Evolutionary conservation across 106 monocot genomes (phyloP), one percentile per base, ranked within the genome.

Genomic region (Dendrobium huoshanense): DNA sequence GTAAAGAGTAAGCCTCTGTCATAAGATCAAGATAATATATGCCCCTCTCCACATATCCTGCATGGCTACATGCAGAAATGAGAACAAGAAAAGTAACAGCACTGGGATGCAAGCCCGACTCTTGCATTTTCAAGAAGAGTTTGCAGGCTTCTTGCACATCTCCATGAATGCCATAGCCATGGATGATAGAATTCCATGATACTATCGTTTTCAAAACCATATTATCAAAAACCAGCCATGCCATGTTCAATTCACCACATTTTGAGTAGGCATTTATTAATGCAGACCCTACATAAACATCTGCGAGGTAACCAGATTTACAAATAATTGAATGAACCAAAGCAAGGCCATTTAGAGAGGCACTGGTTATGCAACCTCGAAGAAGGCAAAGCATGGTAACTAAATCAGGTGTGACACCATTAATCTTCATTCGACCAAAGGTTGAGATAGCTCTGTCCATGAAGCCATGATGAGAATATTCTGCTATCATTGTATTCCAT

Each of bases 401-500:
- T 45, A 74, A 72, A 82, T 91, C 88, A 2, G 86, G 84, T 27
- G 11, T 16, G 29, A 84, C 40, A 51, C 77, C 72, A 10, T 79
- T 81, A 5, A 73, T n/a, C 79, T 82, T 88, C 91, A 91, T 88
- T 44, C 25, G 58, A 55, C 78, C 73, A 67, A 84, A 88, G 58
- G 80, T 18, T 37, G 82, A 82, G 24, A 86, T 48, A 73, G 86
- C 86, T 8, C 67, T 44, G 18, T 82, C 78, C 17, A 77, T 29
- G 11, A 75, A 44, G n/a, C 84, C 86, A 83, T 81, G 41, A 79
- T 72, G 20, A 19, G 78, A 78, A 56, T 79, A 91, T 55, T 11
- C 84, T 4, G 86, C 80, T n/a, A 91, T 88, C 86, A 88, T 82
- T 24, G 59, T 41, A 79, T 91, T 91, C 91, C 91, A 88, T 1